A percentile compares a stretch with the other conserved stretches of the same genome.
Conservation (phyloP, 2,329 filamentous ascomycete species). For the Cytospora paraplurivora region DNA sequence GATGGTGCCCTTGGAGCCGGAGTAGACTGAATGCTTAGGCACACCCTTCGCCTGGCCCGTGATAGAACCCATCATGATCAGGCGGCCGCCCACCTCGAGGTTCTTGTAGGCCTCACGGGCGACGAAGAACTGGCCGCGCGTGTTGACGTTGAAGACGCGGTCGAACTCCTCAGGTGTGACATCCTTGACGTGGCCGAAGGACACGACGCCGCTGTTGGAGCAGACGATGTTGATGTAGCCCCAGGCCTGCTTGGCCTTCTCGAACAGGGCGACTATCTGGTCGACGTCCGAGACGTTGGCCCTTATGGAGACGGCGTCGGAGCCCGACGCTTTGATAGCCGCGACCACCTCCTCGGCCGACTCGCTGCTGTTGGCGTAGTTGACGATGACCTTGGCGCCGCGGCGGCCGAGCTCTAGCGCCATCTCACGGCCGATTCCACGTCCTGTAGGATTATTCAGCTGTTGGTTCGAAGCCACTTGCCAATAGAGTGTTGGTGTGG, state of each 20-base stretch:
- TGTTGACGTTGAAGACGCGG: constrained; percentile 69
- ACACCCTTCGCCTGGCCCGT: constrained; percentile 68
- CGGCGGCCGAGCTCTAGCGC: constrained; percentile 65
- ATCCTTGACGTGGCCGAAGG: constrained; percentile 68
- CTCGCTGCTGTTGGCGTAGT: constrained; percentile 66
- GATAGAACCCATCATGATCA: constrained; percentile 75
- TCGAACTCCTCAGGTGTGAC: constrained; percentile 72
- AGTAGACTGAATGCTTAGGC: constrained; percentile 73
- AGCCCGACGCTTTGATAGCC: constrained; percentile 65
- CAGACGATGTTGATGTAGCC: constrained; percentile 70
- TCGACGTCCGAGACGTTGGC: constrained; percentile 68
- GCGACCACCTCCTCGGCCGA: constrained; percentile 67
- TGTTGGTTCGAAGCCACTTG: background rate
- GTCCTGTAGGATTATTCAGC: constrained; percentile 42
- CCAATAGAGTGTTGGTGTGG: background rate
- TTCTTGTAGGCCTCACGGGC: constrained; percentile 71
- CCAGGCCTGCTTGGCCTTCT: constrained; percentile 62
- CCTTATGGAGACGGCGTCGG: constrained; percentile 65
- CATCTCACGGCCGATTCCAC: constrained; percentile 68
- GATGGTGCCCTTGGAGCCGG: constrained; percentile 73
- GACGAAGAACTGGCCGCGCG: constrained; percentile 72
- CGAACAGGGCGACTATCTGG: constrained; percentile 65
- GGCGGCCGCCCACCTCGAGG: constrained; percentile 66
- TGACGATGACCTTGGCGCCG: constrained; percentile 67
- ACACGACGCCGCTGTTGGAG: constrained; percentile 70